Base-by-base conservation (phyloP, 78 protist genomes). In the Parvularia atlantis region DNA sequence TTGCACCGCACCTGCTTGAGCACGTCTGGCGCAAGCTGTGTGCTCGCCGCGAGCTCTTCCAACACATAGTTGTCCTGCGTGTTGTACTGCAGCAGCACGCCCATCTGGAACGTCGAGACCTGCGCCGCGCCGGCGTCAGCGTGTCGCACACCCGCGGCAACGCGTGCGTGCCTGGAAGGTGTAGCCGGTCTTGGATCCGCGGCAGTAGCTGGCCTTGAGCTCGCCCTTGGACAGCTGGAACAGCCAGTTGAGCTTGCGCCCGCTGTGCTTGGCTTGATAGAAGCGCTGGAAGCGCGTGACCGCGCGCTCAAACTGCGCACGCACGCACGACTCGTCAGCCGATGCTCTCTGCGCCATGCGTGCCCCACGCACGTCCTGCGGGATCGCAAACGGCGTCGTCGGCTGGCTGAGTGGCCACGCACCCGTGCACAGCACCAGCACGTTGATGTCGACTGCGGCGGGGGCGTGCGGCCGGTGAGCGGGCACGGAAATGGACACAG, bases 221-320 rank as follows among this genome's bases (percentile, higher is more conserved):
- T 89, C 93, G 48, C 84, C 93, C 61, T 85, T 89, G n/a, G 81
- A 74, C 19, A 84, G 78, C 48, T 85, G 89, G 61, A 78, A 84
- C 71, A 85, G 60, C 93, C 93, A 89, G 50, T 66, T 75, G 36
- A 89, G 66, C 69, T 89, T 85, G 53, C 93, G 60, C 11, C 93
- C 93, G 16, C 36, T 56, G 79, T 81, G 84, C 66, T 75, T 77
- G 17, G 24, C 53, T 50, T 66, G 69, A 43, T 74, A 74, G 22
- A 74, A 74, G 37, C 0, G 11, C 36, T 36, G 19, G 39, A 65
- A 74, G 66, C 50, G 54, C 0, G 50, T 13, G 43, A 74, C 35
- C 10, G 33, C 0, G 2, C 36, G 41, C 63, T 56, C 67, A 39
- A 74, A 48, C n/a, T n/a, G n/a, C n/a, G n/a, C n/a, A n/a, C n/a